Evolutionary conservation across 495 filamentous ascomycete genomes (phyloP), one percentile per base, ranked within the genome.

Genomic region (Penicillium desertorum): DNA sequence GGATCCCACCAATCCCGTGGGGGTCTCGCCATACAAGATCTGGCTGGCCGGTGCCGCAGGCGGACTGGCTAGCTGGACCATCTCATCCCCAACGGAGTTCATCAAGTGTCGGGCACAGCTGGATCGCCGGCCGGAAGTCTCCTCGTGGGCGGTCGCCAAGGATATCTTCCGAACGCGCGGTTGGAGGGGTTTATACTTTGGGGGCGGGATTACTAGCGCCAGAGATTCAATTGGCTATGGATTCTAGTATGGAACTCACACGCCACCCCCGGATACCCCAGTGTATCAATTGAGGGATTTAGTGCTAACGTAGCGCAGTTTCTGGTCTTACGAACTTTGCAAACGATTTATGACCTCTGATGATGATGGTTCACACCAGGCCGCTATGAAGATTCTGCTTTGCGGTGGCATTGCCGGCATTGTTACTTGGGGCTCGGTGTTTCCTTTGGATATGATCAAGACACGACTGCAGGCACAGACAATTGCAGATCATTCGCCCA

Each of bases 361-460:
- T 6, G 62, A 74, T 41, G 72, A 83, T 29, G 71, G 68, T 16
- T 62, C 70, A 29, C 73, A 68, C 11, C 64, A 77, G 41, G 76
- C 83, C 29, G 79, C 86, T 5, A 58, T 84, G 17, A 86, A 87
- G 56, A 80, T 91, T 12, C 68, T 96, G 30, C 73, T 95, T 3
- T 93, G 89, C 58, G 91, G 92, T 43, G 92, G 92, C 11, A 65
- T 96, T 46, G 92, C 92, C 7, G 92, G 92, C 3, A 79, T 94
- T 30, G 81, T 87, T 17, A 92, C 89, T 1, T 96, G 92, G 92
- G 80, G 85, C 10, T 91, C 88, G 42, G 83, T 96, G 17, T 96
- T 94, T 60, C 92, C 92, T 16, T 66, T 96, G 37, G 92, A 96
- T 69, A 86, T 96, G 51, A 76, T 96, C 59, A 97, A 97, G 77